A percentile compares a stretch with the other conserved stretches of the same genome.
phyloP scores from a whole-genome alignment of 208 protist genomes.

The Angomonas ambiguus region DNA sequence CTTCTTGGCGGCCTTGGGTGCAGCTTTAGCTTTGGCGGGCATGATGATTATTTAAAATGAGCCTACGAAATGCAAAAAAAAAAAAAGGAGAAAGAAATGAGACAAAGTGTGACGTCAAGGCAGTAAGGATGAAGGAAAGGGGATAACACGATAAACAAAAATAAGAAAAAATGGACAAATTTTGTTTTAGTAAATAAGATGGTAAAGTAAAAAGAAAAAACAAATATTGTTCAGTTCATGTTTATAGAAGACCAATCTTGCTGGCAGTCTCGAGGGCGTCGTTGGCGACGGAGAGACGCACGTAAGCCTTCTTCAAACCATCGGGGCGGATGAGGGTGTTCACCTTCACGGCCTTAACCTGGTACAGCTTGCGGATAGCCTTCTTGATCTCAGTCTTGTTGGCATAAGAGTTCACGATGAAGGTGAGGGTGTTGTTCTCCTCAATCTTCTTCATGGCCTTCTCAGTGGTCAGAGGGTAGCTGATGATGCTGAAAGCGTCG shows the following conservation, averaged over 20 bases:
- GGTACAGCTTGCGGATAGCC: constrained; percentile 97
- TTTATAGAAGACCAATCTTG: constrained; percentile 95
- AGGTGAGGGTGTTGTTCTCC: constrained; percentile 99
- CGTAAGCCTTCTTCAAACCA: constrained; percentile 99
- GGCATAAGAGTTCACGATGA: constrained; percentile 96
- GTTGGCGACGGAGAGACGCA: constrained; percentile 91
- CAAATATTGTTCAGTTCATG: constrained; percentile 9
- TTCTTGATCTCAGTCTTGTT: constrained; percentile 99
- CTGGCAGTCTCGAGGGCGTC: constrained; percentile 98
- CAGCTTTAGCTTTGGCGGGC: constrained; percentile 42
- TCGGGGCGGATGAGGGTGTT: constrained; percentile 99
- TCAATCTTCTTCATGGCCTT: constrained; percentile 99
- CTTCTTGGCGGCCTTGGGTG: constrained; percentile 43
- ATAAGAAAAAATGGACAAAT: not conserved
- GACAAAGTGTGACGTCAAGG: too few species aligned
- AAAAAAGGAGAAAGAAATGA: not conserved
- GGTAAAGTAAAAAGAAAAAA: constrained; percentile 19
- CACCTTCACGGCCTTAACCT: constrained; percentile 96
- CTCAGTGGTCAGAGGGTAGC: constrained; percentile 98
- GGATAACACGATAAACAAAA: not conserved
- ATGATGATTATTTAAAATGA: constrained; percentile 28
- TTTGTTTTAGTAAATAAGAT: constrained; percentile 12
- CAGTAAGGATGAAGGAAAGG: too few species aligned
- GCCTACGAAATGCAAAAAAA: constrained; percentile 7
- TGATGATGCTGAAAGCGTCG: constrained; percentile 91